Conservation (phyloP, 345 rosid species). For the Rhodomyrtus tomentosa region DNA sequence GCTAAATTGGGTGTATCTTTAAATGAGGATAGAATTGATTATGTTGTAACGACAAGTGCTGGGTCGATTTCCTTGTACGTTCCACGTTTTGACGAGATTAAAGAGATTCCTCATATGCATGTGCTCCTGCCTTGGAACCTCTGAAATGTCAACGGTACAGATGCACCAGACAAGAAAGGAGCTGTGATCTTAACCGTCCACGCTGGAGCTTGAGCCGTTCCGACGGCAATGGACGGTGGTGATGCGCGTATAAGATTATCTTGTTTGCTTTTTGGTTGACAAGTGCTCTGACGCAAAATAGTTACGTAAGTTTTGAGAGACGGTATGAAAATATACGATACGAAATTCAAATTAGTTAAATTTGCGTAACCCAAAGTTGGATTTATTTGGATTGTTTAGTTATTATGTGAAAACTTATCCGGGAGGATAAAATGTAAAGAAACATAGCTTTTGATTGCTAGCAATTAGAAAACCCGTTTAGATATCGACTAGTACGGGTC, state of each 20-base stretch:
- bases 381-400: background rate
- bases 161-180: background rate
- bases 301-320: background rate
- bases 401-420: background rate
- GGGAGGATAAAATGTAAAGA: background rate
- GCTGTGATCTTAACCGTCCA: background rate
- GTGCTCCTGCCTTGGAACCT: background rate
- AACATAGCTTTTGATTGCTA: background rate
- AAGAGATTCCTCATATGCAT: background rate
- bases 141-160: background rate
- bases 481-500: rapidly evolving
- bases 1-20: background rate
- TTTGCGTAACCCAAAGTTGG: background rate
- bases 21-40: background rate
- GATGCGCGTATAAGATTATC: background rate
- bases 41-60: background rate
- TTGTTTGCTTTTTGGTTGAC: background rate
- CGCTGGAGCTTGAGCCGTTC: background rate
- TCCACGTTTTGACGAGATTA: background rate
- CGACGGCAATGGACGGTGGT: background rate
- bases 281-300: background rate
- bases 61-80: background rate
- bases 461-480: background rate
- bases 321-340: background rate
- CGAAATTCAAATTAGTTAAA: background rate